phyloP scores from a whole-genome alignment of 345 rosid species.

The Eucalyptus erythrocorys region DNA sequence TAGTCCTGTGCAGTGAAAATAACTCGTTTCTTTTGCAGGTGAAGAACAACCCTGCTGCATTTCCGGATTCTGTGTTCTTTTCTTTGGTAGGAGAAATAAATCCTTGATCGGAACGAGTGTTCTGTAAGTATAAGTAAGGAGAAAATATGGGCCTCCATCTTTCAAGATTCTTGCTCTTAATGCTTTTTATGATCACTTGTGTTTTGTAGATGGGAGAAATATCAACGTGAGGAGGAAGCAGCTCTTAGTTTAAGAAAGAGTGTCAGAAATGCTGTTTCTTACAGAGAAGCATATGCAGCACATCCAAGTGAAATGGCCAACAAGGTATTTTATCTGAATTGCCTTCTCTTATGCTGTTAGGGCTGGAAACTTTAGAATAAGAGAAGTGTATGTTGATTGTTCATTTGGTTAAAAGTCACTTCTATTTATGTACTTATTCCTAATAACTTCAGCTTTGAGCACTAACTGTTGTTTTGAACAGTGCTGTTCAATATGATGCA shows the following conservation, averaged over 20 bases:
- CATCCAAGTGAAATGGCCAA: constrained; percentile 44
- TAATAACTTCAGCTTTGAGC: no score
- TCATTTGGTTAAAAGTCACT: no score
- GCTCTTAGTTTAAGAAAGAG: constrained; percentile 98
- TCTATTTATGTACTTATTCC: no score
- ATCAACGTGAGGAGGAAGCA: constrained; percentile 98
- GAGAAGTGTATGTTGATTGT: no score
- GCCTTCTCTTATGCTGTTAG: neutral
- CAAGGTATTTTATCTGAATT: constrained; percentile 40
- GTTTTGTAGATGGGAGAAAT: constrained; percentile 83
- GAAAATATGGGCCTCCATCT: neutral
- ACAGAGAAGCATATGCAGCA: constrained; percentile 78
- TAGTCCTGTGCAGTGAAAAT: neutral
- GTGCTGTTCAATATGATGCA: no score
- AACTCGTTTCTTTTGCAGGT: constrained; percentile 30
- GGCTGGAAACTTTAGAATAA: neutral
- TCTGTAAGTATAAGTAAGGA: neutral
- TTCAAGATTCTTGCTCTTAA: neutral
- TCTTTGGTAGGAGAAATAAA: neutral
- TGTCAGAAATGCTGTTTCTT: constrained; percentile 93
- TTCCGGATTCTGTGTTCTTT: neutral
- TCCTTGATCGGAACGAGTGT: neutral
- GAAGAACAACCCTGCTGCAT: constrained; percentile 80
- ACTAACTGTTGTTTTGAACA: no score
- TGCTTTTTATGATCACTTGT: neutral